Conservation (phyloP, 2,329 filamentous ascomycete species). For the Corinectria fuckeliana region DNA sequence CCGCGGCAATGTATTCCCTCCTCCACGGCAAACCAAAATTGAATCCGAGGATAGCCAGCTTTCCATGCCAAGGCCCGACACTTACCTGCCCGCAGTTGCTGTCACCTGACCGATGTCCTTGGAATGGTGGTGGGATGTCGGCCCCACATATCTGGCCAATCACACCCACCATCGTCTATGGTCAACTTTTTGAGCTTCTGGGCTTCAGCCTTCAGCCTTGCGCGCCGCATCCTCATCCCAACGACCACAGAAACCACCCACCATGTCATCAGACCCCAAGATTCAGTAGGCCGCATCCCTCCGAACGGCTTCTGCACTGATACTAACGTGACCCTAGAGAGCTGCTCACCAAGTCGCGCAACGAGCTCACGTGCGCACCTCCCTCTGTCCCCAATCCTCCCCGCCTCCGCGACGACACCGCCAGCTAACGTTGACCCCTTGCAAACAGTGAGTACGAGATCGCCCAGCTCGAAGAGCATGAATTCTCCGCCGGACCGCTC, state of each 20-base stretch:
- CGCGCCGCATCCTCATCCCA: conserved; percentile 35
- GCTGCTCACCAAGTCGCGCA: conserved; percentile 85
- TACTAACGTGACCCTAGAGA: conserved; percentile 64
- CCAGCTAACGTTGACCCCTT: conserved; percentile 23
- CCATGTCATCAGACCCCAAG: conserved; percentile 72
- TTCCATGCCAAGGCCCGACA: conserved; percentile 18
- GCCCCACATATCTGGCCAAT: neutral
- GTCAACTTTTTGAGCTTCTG: conserved; percentile 43
- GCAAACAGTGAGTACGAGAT: conserved; percentile 83
- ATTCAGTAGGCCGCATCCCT: conserved; percentile 65
- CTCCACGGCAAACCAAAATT: conserved; percentile 40
- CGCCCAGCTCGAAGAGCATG: conserved; percentile 68
- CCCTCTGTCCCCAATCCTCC: conserved; percentile 13
- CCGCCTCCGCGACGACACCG: conserved; percentile 24
- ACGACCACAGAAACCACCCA: conserved; percentile 28
- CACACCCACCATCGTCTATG: conserved; percentile 4
- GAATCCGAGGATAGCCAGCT: conserved; percentile 29
- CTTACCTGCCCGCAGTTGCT: conserved; percentile 11
- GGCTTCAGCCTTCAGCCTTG: conserved; percentile 49
- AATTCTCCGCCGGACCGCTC: conserved; percentile 63
- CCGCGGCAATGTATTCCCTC: conserved; percentile 44
- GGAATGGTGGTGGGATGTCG: neutral
- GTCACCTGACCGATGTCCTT: conserved; percentile 28
- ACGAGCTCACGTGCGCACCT: conserved; percentile 81
- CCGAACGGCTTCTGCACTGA: neutral